Percentiles rank a stretch among this genome's conserved stretches.
These are phyloP conservation scores for Thraustotheca clavata DNA, from an alignment of 352 stramenopile species.

Conservation along the genomic window DNA sequence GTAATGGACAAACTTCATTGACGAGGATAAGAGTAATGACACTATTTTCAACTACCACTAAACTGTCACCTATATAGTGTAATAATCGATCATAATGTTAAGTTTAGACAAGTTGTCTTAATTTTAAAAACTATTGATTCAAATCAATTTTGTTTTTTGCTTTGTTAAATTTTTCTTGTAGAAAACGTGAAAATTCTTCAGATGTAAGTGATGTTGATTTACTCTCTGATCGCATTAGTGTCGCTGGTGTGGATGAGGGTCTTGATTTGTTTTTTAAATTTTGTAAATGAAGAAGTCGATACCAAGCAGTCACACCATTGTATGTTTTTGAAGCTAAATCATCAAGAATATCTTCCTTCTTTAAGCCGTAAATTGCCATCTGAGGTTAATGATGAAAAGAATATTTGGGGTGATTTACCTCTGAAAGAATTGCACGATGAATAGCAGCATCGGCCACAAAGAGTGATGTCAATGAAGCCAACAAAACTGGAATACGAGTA, in stretches of 20 bases:
- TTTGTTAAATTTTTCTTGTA: conserved; percentile 4
- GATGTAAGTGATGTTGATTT: not conserved
- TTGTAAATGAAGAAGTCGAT: conserved; percentile 13
- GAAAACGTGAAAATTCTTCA: conserved; percentile 14
- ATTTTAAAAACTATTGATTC: too few relatives aligned
- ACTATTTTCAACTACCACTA: too few relatives aligned
- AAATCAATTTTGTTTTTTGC: conserved; percentile 15
- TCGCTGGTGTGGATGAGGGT: not conserved
- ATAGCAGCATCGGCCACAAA: conserved; percentile 11
- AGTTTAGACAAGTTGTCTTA: too few relatives aligned
- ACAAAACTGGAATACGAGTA: not conserved
- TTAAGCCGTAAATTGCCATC: conserved; percentile 11
- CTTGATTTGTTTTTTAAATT: not conserved
- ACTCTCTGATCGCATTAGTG: not conserved
- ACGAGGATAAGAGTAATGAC: too few relatives aligned
- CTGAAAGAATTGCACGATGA: conserved; percentile 8
- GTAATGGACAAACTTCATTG: too few relatives aligned
- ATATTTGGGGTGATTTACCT: not conserved
- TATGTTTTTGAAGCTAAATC: conserved; percentile 22
- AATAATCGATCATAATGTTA: too few relatives aligned
- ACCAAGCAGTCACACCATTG: conserved; percentile 15
- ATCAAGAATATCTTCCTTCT: conserved; percentile 4
- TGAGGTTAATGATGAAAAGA: not conserved
- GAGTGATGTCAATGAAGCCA: conserved; percentile 9
- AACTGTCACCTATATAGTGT: too few relatives aligned